Conservation (phyloP, 2,329 filamentous ascomycete species). For the Cytospora mali region DNA sequence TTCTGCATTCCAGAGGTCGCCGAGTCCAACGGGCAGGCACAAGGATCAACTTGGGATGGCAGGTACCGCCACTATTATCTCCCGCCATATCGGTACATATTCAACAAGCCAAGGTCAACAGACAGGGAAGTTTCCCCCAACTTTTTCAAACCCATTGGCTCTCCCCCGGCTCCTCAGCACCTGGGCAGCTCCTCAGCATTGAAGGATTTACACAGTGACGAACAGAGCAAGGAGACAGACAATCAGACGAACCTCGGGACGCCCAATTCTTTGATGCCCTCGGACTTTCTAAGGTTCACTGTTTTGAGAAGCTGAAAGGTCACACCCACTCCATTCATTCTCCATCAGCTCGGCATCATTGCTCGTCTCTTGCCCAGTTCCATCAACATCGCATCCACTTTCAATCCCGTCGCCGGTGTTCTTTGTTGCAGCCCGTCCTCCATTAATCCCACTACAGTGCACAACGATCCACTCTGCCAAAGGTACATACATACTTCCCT, state of each 20-base stretch:
- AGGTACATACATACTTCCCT: conserved; percentile 15
- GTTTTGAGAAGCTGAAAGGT: conserved; percentile 8
- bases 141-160: conserved; percentile 28
- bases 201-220: neutral
- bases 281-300: no score
- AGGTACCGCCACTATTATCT: conserved; percentile 3
- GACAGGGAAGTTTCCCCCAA: conserved; percentile 35
- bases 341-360: neutral
- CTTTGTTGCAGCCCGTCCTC: neutral
- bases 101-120: conserved; percentile 37
- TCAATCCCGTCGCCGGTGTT: neutral
- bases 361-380: neutral
- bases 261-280: no score
- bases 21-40: conserved; percentile 8
- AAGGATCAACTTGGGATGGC: conserved; percentile 18
- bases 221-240: neutral
- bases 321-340: neutral
- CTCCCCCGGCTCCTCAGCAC: neutral
- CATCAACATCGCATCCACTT: neutral
- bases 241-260: no score
- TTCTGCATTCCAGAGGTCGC: neutral
- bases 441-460: conserved; percentile 11
- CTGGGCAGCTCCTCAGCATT: neutral
- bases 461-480: conserved; percentile 17
- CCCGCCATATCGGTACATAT: conserved; percentile 25